These are phyloP conservation scores for Puya raimondii DNA, from an alignment of 176 grass and related monocot species.

Conservation along the genomic window DNA sequence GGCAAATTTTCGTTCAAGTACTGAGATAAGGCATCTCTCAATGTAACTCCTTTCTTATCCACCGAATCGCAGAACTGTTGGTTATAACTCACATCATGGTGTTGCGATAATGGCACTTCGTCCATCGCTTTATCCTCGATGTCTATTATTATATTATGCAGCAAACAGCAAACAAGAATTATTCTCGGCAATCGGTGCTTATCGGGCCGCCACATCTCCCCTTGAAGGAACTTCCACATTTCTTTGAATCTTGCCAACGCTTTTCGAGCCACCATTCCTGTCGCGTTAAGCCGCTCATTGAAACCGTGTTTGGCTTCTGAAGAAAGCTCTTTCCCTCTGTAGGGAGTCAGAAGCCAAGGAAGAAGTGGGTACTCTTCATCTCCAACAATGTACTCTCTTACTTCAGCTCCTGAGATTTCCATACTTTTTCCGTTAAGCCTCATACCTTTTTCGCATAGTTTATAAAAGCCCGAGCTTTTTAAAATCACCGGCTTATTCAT, in stretches of 20 bases:
- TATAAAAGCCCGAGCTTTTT: conserved; percentile 46
- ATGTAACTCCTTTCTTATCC: conserved; percentile 43
- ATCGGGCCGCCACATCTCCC: conserved; percentile 95
- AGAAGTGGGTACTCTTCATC: conserved; percentile 58
- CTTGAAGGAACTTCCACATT: conserved; percentile 80
- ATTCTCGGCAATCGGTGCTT: conserved; percentile 87
- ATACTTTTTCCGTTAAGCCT: conserved; percentile 40
- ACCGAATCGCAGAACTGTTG: conserved; percentile 47
- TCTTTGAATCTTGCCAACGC: conserved; percentile 67
- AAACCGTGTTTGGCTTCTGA: conserved; percentile 25
- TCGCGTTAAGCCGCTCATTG: conserved; percentile 39
- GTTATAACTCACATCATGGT: conserved; percentile 61
- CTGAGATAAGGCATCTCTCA: conserved; percentile 45
- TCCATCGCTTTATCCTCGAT: conserved; percentile 39
- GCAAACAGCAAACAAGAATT: conserved; percentile 77
- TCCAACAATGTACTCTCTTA: conserved; percentile 58
- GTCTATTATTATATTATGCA: conserved; percentile 78
- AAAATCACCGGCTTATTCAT: conserved; percentile 50
- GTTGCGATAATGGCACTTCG: conserved; percentile 2
- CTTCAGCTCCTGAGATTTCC: conserved; percentile 31
- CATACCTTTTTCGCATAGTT: conserved; percentile 39
- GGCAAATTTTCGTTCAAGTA: conserved; percentile 27
- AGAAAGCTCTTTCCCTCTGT: conserved; percentile 46
- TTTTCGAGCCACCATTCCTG: conserved; percentile 35
- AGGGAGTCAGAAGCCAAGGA: conserved; percentile 60